Conservation (phyloP, 225 moss, liverwort and hornwort genomes). For the Neckera pumila region DNA sequence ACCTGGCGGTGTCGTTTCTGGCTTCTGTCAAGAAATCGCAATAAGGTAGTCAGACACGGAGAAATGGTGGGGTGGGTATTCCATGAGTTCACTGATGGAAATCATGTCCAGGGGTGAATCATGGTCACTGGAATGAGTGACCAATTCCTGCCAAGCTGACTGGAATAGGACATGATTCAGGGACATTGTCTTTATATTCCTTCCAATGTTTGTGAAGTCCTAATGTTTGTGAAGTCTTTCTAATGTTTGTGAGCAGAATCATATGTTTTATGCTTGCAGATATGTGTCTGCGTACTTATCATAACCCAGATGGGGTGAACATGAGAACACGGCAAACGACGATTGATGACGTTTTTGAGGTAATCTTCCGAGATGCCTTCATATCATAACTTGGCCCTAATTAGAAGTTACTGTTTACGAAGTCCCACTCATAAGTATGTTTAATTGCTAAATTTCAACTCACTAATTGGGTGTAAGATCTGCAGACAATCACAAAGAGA, state of each 20-base stretch:
- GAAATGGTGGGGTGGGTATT: neutral
- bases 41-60: neutral
- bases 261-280: neutral
- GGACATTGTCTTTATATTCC: too few relatives aligned
- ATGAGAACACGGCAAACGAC: neutral
- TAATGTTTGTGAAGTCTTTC: neutral
- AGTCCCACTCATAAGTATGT: neutral
- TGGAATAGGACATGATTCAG: neutral
- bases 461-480: neutral
- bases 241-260: neutral
- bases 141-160: neutral
- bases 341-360: neutral
- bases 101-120: neutral
- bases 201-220: too few relatives aligned
- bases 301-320: neutral
- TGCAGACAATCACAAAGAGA: neutral
- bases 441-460: neutral
- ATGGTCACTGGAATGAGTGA: neutral
- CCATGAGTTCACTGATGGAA: neutral
- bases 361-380: neutral
- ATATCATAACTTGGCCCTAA: neutral
- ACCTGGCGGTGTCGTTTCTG: neutral
- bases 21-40: neutral
- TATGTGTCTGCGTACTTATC: neutral
- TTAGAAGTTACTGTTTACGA: neutral